phyloP scores from a whole-genome alignment of 306 rosid genomes.

The Lathyrus oleraceus region DNA sequence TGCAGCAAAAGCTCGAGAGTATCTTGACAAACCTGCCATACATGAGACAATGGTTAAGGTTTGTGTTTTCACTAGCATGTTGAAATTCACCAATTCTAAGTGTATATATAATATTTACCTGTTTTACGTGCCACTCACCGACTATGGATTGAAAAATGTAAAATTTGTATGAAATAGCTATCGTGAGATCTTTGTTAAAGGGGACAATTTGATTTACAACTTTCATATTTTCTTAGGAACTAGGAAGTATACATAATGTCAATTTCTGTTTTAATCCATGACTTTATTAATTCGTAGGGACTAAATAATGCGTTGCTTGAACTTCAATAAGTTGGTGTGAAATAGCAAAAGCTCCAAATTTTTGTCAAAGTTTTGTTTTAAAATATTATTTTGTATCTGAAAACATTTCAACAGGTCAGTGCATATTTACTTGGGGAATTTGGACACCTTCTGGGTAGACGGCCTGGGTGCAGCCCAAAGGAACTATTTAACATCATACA shows the following conservation, averaged over 20 bases:
- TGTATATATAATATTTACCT: conserved; percentile 6
- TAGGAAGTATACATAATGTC: conserved; percentile 23
- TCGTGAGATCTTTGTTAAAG: conserved; percentile 19
- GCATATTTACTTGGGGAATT: conserved; percentile 97
- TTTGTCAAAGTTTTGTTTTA: conserved; percentile 3
- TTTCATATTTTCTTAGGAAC: conserved; percentile 12
- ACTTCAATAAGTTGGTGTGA: conserved; percentile 25
- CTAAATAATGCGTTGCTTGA: conserved; percentile 24
- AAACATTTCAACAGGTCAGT: conserved; percentile 76
- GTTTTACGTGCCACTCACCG: conserved; percentile 5
- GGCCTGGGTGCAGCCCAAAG: conserved; percentile 90
- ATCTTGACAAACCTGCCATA: conserved; percentile 97
- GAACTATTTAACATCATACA: conserved; percentile 84
- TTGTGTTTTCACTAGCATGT: conserved; percentile 35
- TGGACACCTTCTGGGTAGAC: conserved; percentile 91
- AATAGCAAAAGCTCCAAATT: conserved; percentile 9
- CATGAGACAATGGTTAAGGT: conserved; percentile 99
- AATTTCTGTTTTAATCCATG: conserved; percentile 24
- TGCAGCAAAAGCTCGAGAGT: conserved; percentile 92
- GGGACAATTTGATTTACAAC: conserved; percentile 17
- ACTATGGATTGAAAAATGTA: conserved; percentile 30
- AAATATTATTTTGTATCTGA: conserved; percentile 26
- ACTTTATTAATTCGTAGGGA: conserved; percentile 20
- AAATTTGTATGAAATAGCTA: conserved; percentile 17
- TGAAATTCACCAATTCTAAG: conserved; percentile 15